Conservation (phyloP, 2,329 filamentous ascomycete genomes). For the Fusarium irregulare region DNA sequence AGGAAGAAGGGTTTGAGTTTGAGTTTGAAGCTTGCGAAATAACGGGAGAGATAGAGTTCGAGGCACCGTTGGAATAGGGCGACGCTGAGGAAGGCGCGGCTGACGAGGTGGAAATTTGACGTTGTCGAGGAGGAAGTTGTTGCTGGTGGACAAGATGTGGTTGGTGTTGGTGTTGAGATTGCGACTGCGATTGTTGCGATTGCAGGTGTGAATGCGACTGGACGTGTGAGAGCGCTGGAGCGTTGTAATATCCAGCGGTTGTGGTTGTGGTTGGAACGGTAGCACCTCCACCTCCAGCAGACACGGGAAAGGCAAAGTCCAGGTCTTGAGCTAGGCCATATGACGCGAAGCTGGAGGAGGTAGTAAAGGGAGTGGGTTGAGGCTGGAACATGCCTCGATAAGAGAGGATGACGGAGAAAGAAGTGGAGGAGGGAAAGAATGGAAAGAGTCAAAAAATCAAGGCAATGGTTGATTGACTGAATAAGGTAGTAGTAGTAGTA, state of each 20-base stretch:
- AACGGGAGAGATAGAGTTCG: not conserved
- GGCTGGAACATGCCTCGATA: constrained; percentile 65
- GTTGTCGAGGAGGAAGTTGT: constrained; percentile 24
- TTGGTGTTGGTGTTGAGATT: constrained; percentile 10
- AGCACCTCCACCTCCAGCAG: constrained; percentile 45
- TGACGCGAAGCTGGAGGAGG: constrained; percentile 55
- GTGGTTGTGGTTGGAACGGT: not conserved
- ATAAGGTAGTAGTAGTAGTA: not conserved
- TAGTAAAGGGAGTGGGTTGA: constrained; percentile 61
- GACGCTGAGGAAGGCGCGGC: constrained; percentile 28
- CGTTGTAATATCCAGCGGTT: constrained; percentile 2
- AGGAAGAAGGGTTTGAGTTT: constrained; percentile 29
- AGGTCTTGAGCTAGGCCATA: constrained; percentile 54
- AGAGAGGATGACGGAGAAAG: constrained; percentile 21
- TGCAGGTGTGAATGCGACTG: constrained; percentile 31
- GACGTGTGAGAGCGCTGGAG: constrained; percentile 2
- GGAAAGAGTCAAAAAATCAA: constrained; percentile 18
- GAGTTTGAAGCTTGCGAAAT: constrained; percentile 33
- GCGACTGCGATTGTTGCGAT: constrained; percentile 20
- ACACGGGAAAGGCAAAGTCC: constrained; percentile 44
- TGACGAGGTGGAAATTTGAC: constrained; percentile 30
- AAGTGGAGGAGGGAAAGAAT: constrained; percentile 13
- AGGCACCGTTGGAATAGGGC: constrained; percentile 25
- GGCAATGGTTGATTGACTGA: constrained; percentile 11
- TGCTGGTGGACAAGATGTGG: constrained; percentile 26